Evolutionary conservation across 1,284 basidiomycete species (phyloP).

Genomic region (Tausonia pullulans): DNA sequence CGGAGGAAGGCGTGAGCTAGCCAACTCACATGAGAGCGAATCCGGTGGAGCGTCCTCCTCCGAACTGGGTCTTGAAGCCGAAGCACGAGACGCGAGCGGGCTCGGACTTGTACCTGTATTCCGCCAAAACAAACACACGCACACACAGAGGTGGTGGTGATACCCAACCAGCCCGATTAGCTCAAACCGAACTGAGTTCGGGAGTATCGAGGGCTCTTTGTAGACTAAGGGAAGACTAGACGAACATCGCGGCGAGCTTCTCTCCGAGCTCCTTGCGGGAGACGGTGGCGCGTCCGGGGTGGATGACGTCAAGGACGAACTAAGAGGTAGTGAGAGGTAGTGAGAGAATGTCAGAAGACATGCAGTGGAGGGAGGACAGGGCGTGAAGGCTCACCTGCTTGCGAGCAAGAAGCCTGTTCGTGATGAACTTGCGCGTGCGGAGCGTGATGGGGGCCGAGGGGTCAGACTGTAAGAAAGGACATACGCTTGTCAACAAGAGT

Average conservation of each 20-base stretch:
- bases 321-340: conserved; percentile 33
- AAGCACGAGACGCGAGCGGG: conserved; percentile 50
- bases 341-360: not conserved
- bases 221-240: too few relatives aligned
- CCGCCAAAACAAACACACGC: too few relatives aligned
- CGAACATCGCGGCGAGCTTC: conserved; percentile 59
- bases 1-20: conserved; percentile 31
- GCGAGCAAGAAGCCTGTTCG: conserved; percentile 93
- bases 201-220: too few relatives aligned
- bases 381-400: conserved; percentile 36
- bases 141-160: too few relatives aligned
- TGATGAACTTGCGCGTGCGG: conserved; percentile 98
- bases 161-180: too few relatives aligned
- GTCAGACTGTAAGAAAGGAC: conserved; percentile 40
- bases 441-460: conserved; percentile 84
- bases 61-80: conserved; percentile 80
- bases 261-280: conserved; percentile 86
- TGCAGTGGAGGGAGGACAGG: conserved; percentile 17
- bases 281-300: conserved; percentile 91
- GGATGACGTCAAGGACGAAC: conserved; percentile 90
- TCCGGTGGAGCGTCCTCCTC: conserved; percentile 95
- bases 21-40: conserved; percentile 73
- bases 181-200: too few relatives aligned
- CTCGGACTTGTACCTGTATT: conserved; percentile 44
- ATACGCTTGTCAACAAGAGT: not conserved